phyloP scores from a whole-genome alignment of 495 filamentous ascomycete species.

The Podospora fimiseda region DNA sequence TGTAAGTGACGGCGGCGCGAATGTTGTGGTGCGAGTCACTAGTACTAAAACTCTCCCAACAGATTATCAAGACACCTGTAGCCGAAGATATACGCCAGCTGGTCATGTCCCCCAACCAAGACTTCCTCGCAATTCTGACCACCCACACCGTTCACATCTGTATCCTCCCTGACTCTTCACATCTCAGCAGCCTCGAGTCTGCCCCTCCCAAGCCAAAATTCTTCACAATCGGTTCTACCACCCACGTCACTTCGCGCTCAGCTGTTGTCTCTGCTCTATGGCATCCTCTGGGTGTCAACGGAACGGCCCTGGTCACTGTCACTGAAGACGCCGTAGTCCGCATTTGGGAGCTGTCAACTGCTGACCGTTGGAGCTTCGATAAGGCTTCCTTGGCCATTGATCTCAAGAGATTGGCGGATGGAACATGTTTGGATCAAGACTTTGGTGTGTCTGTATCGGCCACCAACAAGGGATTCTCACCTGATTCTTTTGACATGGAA shows the following conservation, averaged over 20 bases:
- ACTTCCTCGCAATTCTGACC: constrained; percentile 75
- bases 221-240: constrained; percentile 79
- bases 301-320: constrained; percentile 71
- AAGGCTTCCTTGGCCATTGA: constrained; percentile 75
- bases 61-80: constrained; percentile 67
- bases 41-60: not conserved
- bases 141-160: constrained; percentile 78
- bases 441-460: constrained; percentile 63
- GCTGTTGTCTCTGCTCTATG: constrained; percentile 71
- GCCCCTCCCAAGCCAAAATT: constrained; percentile 68
- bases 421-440: constrained; percentile 67
- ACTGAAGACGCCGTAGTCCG: constrained; percentile 79
- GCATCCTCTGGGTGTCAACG: constrained; percentile 75
- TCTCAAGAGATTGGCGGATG: constrained; percentile 73
- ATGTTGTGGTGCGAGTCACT: not conserved
- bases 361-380: constrained; percentile 78
- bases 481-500: constrained; percentile 80
- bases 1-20: constrained; percentile 27
- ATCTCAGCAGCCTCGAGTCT: constrained; percentile 57
- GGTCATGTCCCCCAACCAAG: constrained; percentile 68
- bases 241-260: constrained; percentile 75
- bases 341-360: constrained; percentile 75
- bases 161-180: constrained; percentile 66
- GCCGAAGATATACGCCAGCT: constrained; percentile 74
- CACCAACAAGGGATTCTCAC: constrained; percentile 72